These are phyloP conservation scores for Ophiocordyceps sinensis DNA, from an alignment of 2,329 filamentous ascomycete genomes.

Conservation along the genomic window DNA sequence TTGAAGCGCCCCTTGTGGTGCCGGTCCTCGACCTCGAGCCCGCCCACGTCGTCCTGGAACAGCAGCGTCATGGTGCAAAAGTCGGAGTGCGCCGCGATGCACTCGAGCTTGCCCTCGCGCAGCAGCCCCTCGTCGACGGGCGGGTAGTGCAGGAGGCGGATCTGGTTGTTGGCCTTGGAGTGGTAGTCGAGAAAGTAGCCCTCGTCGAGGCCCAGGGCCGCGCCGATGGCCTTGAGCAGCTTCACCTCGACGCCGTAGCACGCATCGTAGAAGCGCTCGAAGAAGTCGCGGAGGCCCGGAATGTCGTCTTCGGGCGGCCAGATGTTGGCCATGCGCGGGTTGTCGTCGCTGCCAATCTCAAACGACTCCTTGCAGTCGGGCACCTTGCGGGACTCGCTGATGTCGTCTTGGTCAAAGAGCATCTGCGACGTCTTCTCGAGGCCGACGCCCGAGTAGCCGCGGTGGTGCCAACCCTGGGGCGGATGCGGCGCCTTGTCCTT, in stretches of 20 bases:
- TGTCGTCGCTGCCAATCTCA: conserved; percentile 20
- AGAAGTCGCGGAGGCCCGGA: conserved; percentile 9
- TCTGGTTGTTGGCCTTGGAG: conserved; percentile 39
- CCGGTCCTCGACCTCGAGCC: conserved; percentile 29
- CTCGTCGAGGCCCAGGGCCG: conserved; percentile 54
- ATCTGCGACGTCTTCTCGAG: conserved; percentile 17
- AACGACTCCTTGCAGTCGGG: conserved; percentile 25
- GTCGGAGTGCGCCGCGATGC: conserved; percentile 16
- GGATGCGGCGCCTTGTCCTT: conserved; percentile 16
- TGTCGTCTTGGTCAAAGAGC: conserved; percentile 12
- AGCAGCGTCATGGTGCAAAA: conserved; percentile 30
- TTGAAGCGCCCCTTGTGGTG: conserved; percentile 19
- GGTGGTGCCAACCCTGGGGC: conserved; percentile 15
- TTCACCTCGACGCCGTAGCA: conserved; percentile 58
- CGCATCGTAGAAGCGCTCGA: conserved; percentile 45
- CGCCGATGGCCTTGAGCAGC: conserved; percentile 62
- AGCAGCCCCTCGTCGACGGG: conserved; percentile 14
- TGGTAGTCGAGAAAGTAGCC: conserved; percentile 54
- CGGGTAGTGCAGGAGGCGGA: conserved; percentile 42
- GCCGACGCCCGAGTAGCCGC: conserved; percentile 17
- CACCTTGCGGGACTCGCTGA: conserved; percentile 10
- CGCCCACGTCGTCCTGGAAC: conserved; percentile 29
- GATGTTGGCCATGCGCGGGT: conserved; percentile 10
- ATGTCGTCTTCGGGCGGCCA: conserved; percentile 9
- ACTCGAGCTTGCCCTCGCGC: conserved; percentile 8